Evolutionary conservation across 768 basidiomycete species (phyloP).

Genomic region (Epithele typhae): DNA sequence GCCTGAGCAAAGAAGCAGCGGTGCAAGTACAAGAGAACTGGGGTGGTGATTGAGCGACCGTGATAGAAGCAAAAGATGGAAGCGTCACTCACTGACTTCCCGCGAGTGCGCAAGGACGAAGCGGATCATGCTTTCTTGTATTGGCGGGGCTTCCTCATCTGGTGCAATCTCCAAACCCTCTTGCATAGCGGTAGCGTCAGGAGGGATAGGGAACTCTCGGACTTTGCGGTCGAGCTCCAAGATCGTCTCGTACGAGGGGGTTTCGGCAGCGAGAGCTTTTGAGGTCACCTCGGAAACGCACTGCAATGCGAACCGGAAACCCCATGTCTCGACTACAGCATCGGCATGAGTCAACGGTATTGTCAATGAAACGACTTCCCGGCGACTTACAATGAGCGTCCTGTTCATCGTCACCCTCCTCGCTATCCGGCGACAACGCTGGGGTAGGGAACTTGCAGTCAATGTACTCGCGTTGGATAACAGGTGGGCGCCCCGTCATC

Average conservation of each 20-base stretch:
- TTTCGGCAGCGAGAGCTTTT: slow-evolving; percentile 57
- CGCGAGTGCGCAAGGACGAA: slow-evolving; percentile 37
- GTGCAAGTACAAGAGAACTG: slow-evolving; percentile 63
- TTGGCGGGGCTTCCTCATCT: slow-evolving; percentile 17
- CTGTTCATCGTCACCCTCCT: slow-evolving; percentile 17
- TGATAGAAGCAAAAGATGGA: slow-evolving; percentile 29
- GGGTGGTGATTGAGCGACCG: slow-evolving; percentile 2
- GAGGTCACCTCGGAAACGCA: slow-evolving; percentile 61
- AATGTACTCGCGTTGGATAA: slow-evolving; percentile 59
- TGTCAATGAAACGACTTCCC: background rate
- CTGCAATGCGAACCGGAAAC: slow-evolving; percentile 59
- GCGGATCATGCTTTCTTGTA: slow-evolving; percentile 33
- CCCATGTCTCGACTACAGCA: slow-evolving; percentile 52
- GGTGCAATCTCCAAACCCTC: slow-evolving; percentile 20
- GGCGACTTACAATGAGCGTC: slow-evolving; percentile 15
- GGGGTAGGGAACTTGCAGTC: slow-evolving; percentile 56
- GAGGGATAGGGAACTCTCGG: slow-evolving; percentile 53
- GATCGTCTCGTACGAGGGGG: slow-evolving; percentile 61
- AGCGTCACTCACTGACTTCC: slow-evolving; percentile 48
- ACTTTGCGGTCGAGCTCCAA: slow-evolving; percentile 68
- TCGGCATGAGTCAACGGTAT: background rate
- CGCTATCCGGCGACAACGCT: slow-evolving; percentile 22
- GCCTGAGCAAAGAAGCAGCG: slow-evolving; percentile 71
- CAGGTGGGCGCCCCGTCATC: slow-evolving; percentile 66
- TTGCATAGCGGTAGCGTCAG: slow-evolving; percentile 39